A percentile compares a stretch with the other conserved stretches of the same genome.
These are phyloP conservation scores for Colletotrichum phormii DNA, from an alignment of 2,329 filamentous ascomycete species.

Conservation along the genomic window DNA sequence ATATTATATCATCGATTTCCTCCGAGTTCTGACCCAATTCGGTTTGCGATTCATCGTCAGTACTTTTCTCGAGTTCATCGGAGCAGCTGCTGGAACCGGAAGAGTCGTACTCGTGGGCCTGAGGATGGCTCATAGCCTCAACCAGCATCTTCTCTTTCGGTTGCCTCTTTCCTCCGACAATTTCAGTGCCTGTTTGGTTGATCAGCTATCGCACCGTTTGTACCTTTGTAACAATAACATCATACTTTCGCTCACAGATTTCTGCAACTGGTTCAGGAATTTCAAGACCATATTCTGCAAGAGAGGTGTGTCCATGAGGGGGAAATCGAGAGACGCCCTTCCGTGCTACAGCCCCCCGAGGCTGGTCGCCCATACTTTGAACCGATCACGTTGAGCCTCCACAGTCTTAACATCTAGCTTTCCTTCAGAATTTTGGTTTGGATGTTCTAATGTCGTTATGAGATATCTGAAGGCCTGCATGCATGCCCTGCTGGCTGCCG, in stretches of 20 bases:
- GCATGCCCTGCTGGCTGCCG: too few species aligned
- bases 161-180: background rate
- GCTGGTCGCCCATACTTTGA: slow-evolving; percentile 12
- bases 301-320: background rate
- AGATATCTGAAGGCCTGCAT: too few species aligned
- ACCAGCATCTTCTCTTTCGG: background rate
- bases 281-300: background rate
- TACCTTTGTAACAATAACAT: too few species aligned
- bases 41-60: background rate
- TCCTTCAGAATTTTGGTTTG: too few species aligned
- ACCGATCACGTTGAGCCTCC: slow-evolving; percentile 2
- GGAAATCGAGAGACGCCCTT: slow-evolving; percentile 13
- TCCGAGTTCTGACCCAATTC: slow-evolving; percentile 14
- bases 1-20: background rate
- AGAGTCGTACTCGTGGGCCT: background rate
- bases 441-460: too few species aligned
- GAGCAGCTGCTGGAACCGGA: too few species aligned
- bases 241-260: background rate
- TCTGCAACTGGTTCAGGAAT: background rate
- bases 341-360: slow-evolving; percentile 10
- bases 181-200: background rate
- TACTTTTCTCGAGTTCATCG: background rate
- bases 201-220: too few species aligned
- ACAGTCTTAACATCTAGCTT: too few species aligned
- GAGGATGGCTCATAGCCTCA: background rate